A percentile compares a stretch with the other conserved stretches of the same genome.
phyloP scores from a whole-genome alignment of 129 eudicot genomes.

The Flaveria brownii region DNA sequence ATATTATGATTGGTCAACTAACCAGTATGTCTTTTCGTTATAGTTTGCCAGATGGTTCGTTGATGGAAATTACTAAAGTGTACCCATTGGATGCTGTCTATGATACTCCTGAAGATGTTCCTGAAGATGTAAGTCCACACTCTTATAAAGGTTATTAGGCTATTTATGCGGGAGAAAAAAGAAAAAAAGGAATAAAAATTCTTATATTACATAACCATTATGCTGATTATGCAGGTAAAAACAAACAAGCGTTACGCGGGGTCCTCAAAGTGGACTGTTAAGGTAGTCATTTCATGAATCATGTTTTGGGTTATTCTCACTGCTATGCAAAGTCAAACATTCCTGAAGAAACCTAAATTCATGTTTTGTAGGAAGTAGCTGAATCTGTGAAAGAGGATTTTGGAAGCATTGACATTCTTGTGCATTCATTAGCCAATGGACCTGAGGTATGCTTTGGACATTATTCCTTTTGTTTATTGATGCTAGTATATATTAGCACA shows the following conservation, averaged over 20 bases:
- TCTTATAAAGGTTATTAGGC: not conserved
- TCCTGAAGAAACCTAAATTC: not conserved
- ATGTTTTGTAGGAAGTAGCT: slow-evolving; percentile 67
- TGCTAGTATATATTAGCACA: not conserved
- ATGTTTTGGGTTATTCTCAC: not conserved
- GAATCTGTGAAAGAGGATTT: slow-evolving; percentile 84
- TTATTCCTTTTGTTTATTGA: not conserved
- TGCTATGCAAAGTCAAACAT: not conserved
- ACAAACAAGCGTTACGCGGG: slow-evolving; percentile 92
- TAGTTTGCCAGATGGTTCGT: slow-evolving; percentile 94
- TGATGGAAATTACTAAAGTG: slow-evolving; percentile 89
- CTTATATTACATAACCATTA: not conserved
- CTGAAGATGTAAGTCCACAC: slow-evolving; percentile 74
- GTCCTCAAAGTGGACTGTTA: slow-evolving; percentile 87
- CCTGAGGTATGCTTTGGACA: slow-evolving; percentile 62
- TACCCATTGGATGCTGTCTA: slow-evolving; percentile 93
- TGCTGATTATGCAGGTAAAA: slow-evolving; percentile 58
- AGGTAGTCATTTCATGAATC: slow-evolving; percentile 41
- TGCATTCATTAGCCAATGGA: slow-evolving; percentile 93
- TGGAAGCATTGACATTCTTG: slow-evolving; percentile 85
- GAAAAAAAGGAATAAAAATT: not conserved
- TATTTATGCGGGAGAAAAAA: not conserved
- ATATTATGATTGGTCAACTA: not conserved
- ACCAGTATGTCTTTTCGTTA: slow-evolving; percentile 18
- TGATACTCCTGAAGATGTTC: slow-evolving; percentile 91